A percentile compares a stretch with the other conserved stretches of the same genome.
Conservation (phyloP, 2,329 filamentous ascomycete genomes). For the Fusarium torreyae region DNA sequence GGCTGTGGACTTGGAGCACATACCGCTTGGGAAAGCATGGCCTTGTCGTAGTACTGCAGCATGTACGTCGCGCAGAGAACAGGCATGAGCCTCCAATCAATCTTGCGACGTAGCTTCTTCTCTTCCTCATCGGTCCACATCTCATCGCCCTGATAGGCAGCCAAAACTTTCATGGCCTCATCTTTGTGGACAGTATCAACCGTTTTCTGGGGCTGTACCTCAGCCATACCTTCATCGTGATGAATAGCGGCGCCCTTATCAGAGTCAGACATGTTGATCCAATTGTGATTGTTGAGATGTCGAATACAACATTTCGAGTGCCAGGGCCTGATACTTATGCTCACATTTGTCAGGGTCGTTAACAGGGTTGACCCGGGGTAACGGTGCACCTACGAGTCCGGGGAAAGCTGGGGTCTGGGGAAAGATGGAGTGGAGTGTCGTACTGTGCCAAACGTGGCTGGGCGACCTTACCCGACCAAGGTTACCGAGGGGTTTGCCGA, state of each 20-base stretch:
- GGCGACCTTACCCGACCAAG: constrained; percentile 22
- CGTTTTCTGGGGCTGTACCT: constrained; percentile 4
- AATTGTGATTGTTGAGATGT: neutral
- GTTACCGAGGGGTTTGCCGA: constrained; percentile 27
- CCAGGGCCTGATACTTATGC: constrained; percentile 36
- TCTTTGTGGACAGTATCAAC: constrained; percentile 44
- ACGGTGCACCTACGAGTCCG: neutral
- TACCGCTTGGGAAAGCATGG: constrained; percentile 68
- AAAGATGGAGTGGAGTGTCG: neutral
- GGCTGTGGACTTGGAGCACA: neutral
- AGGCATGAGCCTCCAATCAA: constrained; percentile 57
- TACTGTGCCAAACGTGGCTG: neutral
- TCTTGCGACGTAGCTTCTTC: constrained; percentile 56
- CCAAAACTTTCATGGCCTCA: constrained; percentile 58
- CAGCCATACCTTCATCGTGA: constrained; percentile 21
- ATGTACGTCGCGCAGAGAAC: constrained; percentile 63
- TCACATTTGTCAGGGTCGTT: constrained; percentile 10
- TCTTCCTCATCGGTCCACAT: constrained; percentile 61
- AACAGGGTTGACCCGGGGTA: constrained; percentile 26
- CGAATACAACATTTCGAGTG: constrained; percentile 4
- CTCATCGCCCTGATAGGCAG: constrained; percentile 58
- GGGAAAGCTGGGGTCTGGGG: constrained; percentile 3
- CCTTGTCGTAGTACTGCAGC: constrained; percentile 66
- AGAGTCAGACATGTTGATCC: constrained; percentile 31
- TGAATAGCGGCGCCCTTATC: constrained; percentile 35